phyloP scores from a whole-genome alignment of 2,329 filamentous ascomycete species.

The Cryoendolithus antarcticus region DNA sequence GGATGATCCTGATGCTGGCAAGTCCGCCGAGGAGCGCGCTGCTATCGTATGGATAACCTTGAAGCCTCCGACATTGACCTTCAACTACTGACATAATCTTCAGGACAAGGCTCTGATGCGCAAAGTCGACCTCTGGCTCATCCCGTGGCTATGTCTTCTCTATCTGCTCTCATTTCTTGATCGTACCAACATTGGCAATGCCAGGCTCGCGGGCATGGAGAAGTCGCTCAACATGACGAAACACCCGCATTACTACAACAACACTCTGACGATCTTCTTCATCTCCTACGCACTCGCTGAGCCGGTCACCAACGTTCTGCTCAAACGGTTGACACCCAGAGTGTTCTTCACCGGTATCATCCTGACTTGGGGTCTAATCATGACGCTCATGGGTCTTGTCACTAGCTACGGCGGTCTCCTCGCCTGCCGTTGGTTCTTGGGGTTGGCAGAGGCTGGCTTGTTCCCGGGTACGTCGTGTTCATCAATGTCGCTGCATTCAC shows the following conservation, averaged over 20 bases:
- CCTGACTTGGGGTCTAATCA: slow-evolving; percentile 60
- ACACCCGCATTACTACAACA: slow-evolving; percentile 50
- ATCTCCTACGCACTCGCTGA: slow-evolving; percentile 73
- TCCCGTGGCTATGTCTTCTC: slow-evolving; percentile 57
- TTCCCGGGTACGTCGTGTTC: slow-evolving; percentile 29
- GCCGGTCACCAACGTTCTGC: slow-evolving; percentile 63
- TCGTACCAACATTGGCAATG: slow-evolving; percentile 67
- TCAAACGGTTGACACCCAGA: slow-evolving; percentile 64
- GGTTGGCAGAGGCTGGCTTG: slow-evolving; percentile 60
- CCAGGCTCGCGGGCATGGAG: slow-evolving; percentile 27
- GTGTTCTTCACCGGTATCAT: slow-evolving; percentile 68
- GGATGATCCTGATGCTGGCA: slow-evolving; percentile 10
- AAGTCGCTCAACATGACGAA: slow-evolving; percentile 20
- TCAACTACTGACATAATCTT: slow-evolving; percentile 1
- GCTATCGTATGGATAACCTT: slow-evolving; percentile 29
- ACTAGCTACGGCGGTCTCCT: slow-evolving; percentile 16
- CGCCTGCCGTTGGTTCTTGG: slow-evolving; percentile 47
- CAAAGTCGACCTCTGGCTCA: slow-evolving; percentile 44
- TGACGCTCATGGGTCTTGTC: slow-evolving; percentile 31
- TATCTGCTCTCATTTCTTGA: slow-evolving; percentile 63
- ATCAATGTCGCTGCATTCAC: slow-evolving; percentile 10
- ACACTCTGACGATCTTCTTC: slow-evolving; percentile 72
- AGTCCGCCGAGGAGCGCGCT: not conserved
- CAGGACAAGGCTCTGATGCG: slow-evolving; percentile 29
- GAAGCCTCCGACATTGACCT: not conserved